phyloP scores from a whole-genome alignment of 768 basidiomycete genomes.

The Leccinum obscurum region DNA sequence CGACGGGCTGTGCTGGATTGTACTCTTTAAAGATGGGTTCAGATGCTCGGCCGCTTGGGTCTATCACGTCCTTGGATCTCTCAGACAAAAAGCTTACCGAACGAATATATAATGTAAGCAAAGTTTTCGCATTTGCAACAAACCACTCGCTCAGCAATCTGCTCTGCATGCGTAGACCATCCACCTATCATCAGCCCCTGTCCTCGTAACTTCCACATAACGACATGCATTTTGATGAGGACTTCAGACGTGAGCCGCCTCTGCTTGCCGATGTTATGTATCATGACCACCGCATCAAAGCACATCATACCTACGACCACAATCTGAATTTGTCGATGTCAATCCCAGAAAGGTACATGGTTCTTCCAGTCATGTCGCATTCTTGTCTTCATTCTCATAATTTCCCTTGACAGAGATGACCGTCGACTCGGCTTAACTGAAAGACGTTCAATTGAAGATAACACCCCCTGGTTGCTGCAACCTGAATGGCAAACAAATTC shows the following conservation, averaged over 20 bases:
- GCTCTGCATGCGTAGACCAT: too few relatives aligned
- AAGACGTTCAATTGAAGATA: background rate
- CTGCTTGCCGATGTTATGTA: background rate
- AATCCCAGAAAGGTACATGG: background rate
- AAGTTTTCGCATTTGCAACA: background rate
- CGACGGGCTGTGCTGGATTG: too few relatives aligned
- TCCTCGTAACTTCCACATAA: background rate
- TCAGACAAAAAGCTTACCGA: too few relatives aligned
- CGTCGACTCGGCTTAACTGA: background rate
- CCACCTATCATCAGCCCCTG: background rate
- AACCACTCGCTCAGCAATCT: too few relatives aligned
- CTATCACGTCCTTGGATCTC: too few relatives aligned
- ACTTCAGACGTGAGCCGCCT: background rate
- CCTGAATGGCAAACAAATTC: background rate
- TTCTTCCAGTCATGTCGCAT: background rate
- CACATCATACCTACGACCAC: background rate
- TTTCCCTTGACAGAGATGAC: background rate
- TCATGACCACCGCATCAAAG: conserved; percentile 1
- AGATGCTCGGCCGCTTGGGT: too few relatives aligned
- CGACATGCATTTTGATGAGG: background rate
- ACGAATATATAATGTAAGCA: background rate
- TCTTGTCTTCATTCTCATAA: background rate
- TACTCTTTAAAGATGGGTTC: too few relatives aligned
- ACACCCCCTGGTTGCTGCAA: background rate
- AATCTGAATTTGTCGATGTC: background rate